A percentile compares a stretch with the other conserved stretches of the same genome.
Conservation (phyloP, 306 rosid species). For the Lagenaria siceraria region DNA sequence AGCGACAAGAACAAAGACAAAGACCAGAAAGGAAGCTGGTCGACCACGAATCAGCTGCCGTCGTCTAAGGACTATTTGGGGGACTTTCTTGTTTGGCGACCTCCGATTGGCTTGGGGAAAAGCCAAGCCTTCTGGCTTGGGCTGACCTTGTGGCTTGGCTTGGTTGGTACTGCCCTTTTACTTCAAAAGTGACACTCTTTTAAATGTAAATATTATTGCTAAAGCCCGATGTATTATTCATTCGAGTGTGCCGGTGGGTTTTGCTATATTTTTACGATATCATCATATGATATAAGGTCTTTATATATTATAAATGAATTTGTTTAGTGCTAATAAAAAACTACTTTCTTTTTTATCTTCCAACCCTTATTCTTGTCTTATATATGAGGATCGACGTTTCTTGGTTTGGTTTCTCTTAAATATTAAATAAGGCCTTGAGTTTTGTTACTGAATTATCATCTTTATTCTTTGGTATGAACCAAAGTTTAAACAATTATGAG, state of each 20-base stretch:
- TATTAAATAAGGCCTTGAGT: not conserved
- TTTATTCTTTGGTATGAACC: not conserved
- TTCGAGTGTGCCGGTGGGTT: not conserved
- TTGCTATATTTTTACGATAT: not conserved
- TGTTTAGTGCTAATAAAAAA: not conserved
- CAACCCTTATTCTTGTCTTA: not conserved
- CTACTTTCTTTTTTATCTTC: not conserved
- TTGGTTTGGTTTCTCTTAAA: not conserved
- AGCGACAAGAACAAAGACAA: constrained; percentile 71
- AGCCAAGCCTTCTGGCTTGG: constrained; percentile 68
- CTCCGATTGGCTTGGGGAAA: constrained; percentile 60
- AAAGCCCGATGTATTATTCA: not conserved
- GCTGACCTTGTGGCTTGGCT: constrained; percentile 74
- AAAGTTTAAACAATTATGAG: not conserved
- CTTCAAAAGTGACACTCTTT: constrained; percentile 44
- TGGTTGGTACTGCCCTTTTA: constrained; percentile 76
- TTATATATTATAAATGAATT: not conserved
- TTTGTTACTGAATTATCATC: not conserved
- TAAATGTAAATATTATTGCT: not conserved
- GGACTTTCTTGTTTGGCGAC: constrained; percentile 84
- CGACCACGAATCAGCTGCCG: constrained; percentile 61
- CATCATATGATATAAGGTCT: not conserved
- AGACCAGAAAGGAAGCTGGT: constrained; percentile 31
- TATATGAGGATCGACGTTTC: not conserved
- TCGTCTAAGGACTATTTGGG: constrained; percentile 61